Evolutionary conservation across 2,329 filamentous ascomycete genomes (phyloP), one percentile per base, ranked within the genome.

Genomic region (Ploettnerulaceae sp.): DNA sequence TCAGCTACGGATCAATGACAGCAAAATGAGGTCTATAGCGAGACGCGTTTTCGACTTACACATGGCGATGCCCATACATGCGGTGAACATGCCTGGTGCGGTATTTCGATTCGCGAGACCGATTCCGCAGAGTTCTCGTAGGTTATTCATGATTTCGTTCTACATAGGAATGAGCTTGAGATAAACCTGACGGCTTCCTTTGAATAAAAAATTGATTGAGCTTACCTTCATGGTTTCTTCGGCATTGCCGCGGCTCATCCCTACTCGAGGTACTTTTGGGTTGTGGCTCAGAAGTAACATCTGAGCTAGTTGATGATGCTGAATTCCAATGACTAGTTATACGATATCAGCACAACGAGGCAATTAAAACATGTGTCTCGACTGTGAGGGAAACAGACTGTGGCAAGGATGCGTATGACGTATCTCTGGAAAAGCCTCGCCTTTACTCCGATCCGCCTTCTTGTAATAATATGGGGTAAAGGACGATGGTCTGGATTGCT

Each of bases 281-380:
- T 81, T 72, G 51, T 78, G 77, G 17, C 74, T 74, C 14, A 71
- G 66, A 1, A 83, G 67, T 24, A 83, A 71, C 5, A 82, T 71
- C 31, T 72, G 69, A 0, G 77, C 75, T 2, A 83, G 67, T 46
- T 79, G 73, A 54, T 78, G 73, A 59, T 82, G 78, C 43, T 80
- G 78, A 12, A 78, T 67, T 0, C 78, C 80, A 7, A 78, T 76
- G 4, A 79, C 76, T 76, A 18, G 11, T n/a, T 47, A 8, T 8
- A 24, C 22, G 18, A 45, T 39, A n/a, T n/a, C n/a, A n/a, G n/a
- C n/a, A n/a, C n/a, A n/a, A n/a, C n/a, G n/a, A n/a, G n/a, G n/a
- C n/a, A 18, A 21, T 9, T 29, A 17, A 8, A n/a, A 28, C n/a
- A n/a, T n/a, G n/a, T n/a, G n/a, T n/a, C n/a, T n/a, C n/a, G n/a